These are phyloP conservation scores for Diaporthe destruens DNA, from an alignment of 2,329 filamentous ascomycete genomes.

Conservation along the genomic window DNA sequence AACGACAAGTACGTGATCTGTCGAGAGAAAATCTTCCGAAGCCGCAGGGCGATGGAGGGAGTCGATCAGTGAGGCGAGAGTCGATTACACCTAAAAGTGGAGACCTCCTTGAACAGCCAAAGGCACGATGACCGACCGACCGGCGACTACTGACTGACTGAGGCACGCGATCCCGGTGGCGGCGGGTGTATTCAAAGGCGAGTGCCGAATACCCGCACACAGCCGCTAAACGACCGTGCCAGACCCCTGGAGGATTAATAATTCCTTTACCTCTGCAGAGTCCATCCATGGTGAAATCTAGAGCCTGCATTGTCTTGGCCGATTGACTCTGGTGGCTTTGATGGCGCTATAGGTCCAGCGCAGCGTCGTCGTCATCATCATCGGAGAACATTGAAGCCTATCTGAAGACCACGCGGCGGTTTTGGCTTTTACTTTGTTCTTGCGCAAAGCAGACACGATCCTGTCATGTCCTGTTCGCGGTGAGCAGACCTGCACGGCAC, in stretches of 20 bases:
- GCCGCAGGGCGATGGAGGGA: neutral
- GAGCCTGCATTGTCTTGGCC: constrained; percentile 15
- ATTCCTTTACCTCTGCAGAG: constrained; percentile 3
- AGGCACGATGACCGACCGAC: constrained; percentile 9
- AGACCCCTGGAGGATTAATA: constrained; percentile 14
- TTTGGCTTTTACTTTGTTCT: neutral
- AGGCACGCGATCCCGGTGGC: constrained; percentile 27
- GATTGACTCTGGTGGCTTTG: neutral
- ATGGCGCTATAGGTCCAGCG: constrained; percentile 18
- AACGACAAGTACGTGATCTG: neutral
- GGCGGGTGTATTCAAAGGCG: constrained; percentile 1
- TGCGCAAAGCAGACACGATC: neutral
- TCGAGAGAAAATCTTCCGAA: constrained; percentile 13
- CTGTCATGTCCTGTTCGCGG: neutral
- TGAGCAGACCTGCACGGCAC: neutral
- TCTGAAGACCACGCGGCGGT: neutral
- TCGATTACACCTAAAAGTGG: constrained; percentile 31
- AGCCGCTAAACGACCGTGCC: constrained; percentile 18
- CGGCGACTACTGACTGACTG: no score
- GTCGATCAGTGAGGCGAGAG: constrained; percentile 17
- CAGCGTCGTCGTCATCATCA: constrained; percentile 22
- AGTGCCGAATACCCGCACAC: constrained; percentile 24
- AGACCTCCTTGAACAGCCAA: constrained; percentile 7
- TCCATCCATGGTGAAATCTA: neutral
- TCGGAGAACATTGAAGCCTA: constrained; percentile 25